Evolutionary conservation across 2,329 filamentous ascomycete genomes (phyloP), one percentile per base, ranked within the genome.

Genomic region (Trichoderma breve): DNA sequence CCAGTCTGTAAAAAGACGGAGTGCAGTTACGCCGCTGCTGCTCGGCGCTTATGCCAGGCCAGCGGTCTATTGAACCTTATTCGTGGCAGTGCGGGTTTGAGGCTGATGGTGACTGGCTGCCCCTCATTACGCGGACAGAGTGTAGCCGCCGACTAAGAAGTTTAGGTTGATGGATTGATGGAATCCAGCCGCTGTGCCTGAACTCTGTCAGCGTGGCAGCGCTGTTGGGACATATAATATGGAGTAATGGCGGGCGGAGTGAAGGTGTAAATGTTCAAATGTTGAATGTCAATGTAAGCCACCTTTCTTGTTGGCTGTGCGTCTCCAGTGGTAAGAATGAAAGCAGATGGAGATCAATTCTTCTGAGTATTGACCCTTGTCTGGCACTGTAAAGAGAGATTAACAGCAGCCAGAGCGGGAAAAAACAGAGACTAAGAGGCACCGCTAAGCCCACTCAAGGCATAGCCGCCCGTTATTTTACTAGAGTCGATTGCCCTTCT

Each of bases 11-110:
- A 9, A n/a, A 14, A 65, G 34, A 47, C 14, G 60, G 21, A 32
- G 8, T 18, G 24, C 34, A 36, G 8, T 28, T 43, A 26, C 26
- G 34, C 63, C 21, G 43, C 28, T 55, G 43, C 5, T 65, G 62
- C 53, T 60, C 65, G 34, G 65, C 65, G 65, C 65, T 69, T 69
- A 69, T 69, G n/a, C 26, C n/a, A 14, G 21, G 3, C 26, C 15
- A 12, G 28, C 9, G 55, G 55, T 47, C 64, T 43, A 28, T 67
- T 58, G 51, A 67, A 61, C 53, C 26, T 60, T 32, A 61, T 60
- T 47, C 21, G 65, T 51, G 65, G 65, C 55, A 32, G 65, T 69
- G 55, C 65, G 14, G 62, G 63, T 5, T 67, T 36, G 32, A 36
- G 24, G 28, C 6, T 58, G 26, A 68, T 32, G 26, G 55, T 32